Evolutionary conservation across 129 eudicot genomes (phyloP), one percentile per base, ranked within the genome.

Genomic region (Artemisia annua): DNA sequence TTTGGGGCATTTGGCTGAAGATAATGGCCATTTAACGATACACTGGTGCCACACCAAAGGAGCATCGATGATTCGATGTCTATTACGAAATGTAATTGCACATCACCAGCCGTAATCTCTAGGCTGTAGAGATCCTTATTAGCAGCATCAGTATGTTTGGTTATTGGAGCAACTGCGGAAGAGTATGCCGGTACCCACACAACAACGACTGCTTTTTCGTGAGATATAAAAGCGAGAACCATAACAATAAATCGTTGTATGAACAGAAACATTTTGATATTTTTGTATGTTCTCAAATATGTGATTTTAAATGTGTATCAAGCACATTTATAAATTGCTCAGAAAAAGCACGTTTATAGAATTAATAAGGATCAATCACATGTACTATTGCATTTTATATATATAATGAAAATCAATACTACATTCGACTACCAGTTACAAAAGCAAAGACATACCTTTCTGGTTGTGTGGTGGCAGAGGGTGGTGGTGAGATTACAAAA

Each of bases 111-210:
- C 19, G 26, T 39, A 67, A 26, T 61, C 19, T 24, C 35, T 14
- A 49, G 56, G 12, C 67, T 58, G 14, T 46, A 71, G 14, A 62
- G 76, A 58, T 50, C 52, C 14, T 65, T 65, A 18, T 15, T 20
- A n/a, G n/a, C n/a, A 20, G 68, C 53, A 56, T 72, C 65, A 14
- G 67, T 44, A 3, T 72, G 76, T 50, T 72, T 72, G 48, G 28
- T 28, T 15, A 72, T 16, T 9, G 76, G 76, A 57, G 58, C 76
- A 72, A 72, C 43, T 58, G 22, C 35, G 58, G 76, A 57, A 57
- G 48, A 4, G 55, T 58, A 72, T 9, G 75, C 66, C 18, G 67
- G 58, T 12, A 57, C 56, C 43, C 16, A 61, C 11, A 30, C 48
- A 17, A 57, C 50, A 19, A 16, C 61, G 7, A 26, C 30, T 2